Percentiles rank a stretch among this genome's conserved stretches.
phyloP scores from a whole-genome alignment of 257 asterid genomes.

The Haberlea rhodopensis region DNA sequence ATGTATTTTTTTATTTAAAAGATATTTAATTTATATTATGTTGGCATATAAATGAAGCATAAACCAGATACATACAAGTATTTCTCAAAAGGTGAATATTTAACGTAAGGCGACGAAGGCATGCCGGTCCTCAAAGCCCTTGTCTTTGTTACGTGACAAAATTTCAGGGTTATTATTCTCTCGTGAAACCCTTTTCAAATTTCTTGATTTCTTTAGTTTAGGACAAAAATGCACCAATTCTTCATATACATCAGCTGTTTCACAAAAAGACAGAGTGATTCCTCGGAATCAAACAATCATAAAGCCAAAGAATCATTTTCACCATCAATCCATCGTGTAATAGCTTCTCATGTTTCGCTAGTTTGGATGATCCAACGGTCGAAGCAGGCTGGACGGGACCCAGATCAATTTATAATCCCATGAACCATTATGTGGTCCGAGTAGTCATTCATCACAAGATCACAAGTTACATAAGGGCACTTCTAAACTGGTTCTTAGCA shows the following conservation, averaged over 20 bases:
- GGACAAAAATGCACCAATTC: constrained; percentile 26
- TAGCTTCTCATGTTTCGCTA: background rate
- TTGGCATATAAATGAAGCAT: no score
- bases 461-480: background rate
- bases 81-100: no score
- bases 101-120: no score
- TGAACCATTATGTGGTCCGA: background rate
- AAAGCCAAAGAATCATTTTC: background rate
- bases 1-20: no score
- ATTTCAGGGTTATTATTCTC: background rate
- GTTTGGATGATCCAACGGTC: background rate
- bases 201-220: constrained; percentile 12
- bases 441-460: background rate
- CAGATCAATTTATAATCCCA: background rate
- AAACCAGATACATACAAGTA: no score
- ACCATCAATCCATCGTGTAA: background rate
- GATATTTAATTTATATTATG: no score
- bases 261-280: constrained; percentile 10
- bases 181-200: constrained; percentile 13
- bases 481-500: background rate
- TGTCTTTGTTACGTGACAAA: constrained; percentile 2
- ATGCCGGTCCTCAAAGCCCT: constrained; percentile 24
- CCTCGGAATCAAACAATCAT: constrained; percentile 16
- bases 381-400: background rate
- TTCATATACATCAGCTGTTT: constrained; percentile 5